Conservation (phyloP, 306 rosid genomes). For the Cicer judaicum region DNA sequence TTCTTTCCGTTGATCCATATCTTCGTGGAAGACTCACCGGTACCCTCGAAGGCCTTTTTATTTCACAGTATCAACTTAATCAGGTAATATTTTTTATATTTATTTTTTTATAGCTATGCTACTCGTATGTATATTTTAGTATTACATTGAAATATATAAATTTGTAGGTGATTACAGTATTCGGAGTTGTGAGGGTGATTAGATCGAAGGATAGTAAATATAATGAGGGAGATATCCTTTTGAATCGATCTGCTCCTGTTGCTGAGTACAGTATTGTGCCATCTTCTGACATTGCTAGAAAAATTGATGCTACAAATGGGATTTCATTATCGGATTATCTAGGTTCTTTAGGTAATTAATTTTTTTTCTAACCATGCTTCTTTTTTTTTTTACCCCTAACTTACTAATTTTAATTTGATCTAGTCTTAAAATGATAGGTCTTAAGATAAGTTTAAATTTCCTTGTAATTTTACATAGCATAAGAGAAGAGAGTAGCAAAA, state of each 20-base stretch:
- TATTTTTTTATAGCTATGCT: neutral
- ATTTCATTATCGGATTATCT: conserved; percentile 59
- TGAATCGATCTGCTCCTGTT: conserved; percentile 42
- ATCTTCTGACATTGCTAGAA: conserved; percentile 40
- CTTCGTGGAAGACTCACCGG: conserved; percentile 58
- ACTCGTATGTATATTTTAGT: neutral
- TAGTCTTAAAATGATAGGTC: neutral
- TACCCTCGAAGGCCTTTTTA: conserved; percentile 52
- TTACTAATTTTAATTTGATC: too few relatives aligned
- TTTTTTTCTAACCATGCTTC: neutral
- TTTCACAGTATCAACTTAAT: conserved; percentile 44
- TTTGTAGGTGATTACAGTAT: conserved; percentile 51
- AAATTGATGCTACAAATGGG: conserved; percentile 49
- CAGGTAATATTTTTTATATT: conserved; percentile 31
- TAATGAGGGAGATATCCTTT: conserved; percentile 51
- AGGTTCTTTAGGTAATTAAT: conserved; percentile 51
- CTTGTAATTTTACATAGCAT: neutral
- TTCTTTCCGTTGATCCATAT: conserved; percentile 62
- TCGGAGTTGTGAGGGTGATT: conserved; percentile 53
- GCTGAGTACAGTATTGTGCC: conserved; percentile 54
- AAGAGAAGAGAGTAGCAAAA: too few relatives aligned
- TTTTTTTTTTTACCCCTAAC: neutral
- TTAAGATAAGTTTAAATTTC: too few relatives aligned
- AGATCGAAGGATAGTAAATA: conserved; percentile 51
- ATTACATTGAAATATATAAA: neutral